Conservation (phyloP, 352 stramenopile genomes). For the Phytophthora foliorum region DNA sequence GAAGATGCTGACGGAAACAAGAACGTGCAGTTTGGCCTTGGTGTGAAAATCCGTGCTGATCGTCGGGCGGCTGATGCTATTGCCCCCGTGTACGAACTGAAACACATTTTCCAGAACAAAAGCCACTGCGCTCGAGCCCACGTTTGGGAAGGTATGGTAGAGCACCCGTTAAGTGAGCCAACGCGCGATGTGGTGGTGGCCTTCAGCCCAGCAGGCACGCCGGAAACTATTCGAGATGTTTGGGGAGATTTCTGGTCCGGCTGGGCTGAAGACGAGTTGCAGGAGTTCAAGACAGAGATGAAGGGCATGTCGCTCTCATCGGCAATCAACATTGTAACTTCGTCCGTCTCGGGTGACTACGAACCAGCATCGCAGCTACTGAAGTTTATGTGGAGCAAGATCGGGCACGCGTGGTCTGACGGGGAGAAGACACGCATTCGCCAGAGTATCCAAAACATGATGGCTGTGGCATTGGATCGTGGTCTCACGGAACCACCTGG, state of each 20-base stretch:
- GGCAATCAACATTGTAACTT: conserved; percentile 81
- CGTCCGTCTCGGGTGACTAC: conserved; percentile 85
- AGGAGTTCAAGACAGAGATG: conserved; percentile 85
- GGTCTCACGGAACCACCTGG: conserved; percentile 69
- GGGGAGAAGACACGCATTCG: conserved; percentile 87
- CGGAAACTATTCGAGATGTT: conserved; percentile 85
- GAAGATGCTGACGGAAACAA: conserved; percentile 89
- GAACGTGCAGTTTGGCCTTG: conserved; percentile 85
- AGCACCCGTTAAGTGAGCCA: conserved; percentile 41
- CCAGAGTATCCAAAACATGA: conserved; percentile 91
- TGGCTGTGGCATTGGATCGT: conserved; percentile 80
- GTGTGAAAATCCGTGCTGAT: conserved; percentile 82
- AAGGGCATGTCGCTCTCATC: conserved; percentile 78
- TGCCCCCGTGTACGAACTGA: conserved; percentile 82
- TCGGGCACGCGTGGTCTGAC: conserved; percentile 83
- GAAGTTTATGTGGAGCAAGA: conserved; percentile 88
- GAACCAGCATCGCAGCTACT: conserved; percentile 75
- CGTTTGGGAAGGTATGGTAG: conserved; percentile 79
- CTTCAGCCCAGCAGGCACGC: conserved; percentile 81
- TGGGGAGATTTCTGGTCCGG: conserved; percentile 91
- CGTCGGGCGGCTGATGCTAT: conserved; percentile 51
- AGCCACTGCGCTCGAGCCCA: conserved; percentile 79
- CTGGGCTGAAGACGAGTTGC: conserved; percentile 86
- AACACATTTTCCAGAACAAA: conserved; percentile 90
- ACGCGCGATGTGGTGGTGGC: conserved; percentile 79